Evolutionary conservation across 345 rosid genomes (phyloP).

Genomic region (Populus tremula): DNA sequence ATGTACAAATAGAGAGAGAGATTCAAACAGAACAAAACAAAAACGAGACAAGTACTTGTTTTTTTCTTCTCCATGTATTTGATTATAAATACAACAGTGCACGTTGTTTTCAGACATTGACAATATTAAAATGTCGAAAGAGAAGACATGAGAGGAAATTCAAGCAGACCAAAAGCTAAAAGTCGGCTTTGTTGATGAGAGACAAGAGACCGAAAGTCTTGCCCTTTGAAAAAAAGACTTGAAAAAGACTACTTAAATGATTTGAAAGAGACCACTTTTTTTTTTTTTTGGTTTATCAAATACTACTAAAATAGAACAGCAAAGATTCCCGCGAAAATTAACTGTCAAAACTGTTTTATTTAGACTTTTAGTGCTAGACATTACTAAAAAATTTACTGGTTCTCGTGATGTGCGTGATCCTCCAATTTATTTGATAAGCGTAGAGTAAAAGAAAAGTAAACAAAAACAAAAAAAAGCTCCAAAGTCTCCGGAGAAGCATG

Average conservation of each 20-base stretch:
- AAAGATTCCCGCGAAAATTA: conserved; percentile 16
- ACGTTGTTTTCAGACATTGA: conserved; percentile 35
- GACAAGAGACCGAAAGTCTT: conserved; percentile 36
- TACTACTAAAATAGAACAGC: background rate
- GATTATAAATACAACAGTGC: conserved; percentile 20
- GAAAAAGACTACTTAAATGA: background rate
- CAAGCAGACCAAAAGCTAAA: conserved; percentile 42
- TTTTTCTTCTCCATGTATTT: background rate
- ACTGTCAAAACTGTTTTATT: conserved; percentile 10
- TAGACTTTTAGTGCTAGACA: background rate
- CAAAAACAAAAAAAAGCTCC: background rate
- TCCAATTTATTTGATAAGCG: background rate
- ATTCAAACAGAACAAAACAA: conserved; percentile 10
- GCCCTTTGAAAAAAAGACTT: background rate
- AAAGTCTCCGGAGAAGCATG: background rate
- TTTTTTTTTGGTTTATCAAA: background rate
- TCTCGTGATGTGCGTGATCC: background rate
- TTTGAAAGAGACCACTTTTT: background rate
- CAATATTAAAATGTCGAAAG: background rate
- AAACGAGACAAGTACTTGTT: background rate
- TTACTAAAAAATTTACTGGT: background rate
- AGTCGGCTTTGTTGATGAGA: conserved; percentile 41
- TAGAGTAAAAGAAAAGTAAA: no score
- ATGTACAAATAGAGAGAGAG: background rate
- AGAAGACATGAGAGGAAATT: conserved; percentile 11